Base-by-base conservation (phyloP, 257 asterid genomes). In the Solanum arcanum region DNA sequence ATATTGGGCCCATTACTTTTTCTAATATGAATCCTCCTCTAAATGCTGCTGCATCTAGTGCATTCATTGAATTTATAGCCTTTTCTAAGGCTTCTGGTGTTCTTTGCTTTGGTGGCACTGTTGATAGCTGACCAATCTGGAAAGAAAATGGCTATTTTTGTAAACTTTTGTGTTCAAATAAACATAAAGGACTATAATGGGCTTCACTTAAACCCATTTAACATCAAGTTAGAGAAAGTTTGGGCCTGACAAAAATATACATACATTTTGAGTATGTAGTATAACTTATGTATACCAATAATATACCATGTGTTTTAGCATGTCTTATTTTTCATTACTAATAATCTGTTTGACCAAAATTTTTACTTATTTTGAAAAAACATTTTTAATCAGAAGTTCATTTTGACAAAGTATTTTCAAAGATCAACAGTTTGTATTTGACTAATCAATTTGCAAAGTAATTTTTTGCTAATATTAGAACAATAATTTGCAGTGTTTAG, bases 121-220 rank as follows among this genome's bases (percentile, higher is more conserved):
- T 94, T 83, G 97, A 92, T 11, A 96, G 92, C 87, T 96, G 98
- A 2, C 99, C 98, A 33, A 95, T 95, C 99, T 96, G 93, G 1
- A 41, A 41, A 47, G 0, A 2, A 4, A 42, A n/a, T n/a, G 12
- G 18, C 2, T 46, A 56, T 46, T 80, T 80, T 78, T 31, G 39
- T 1, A 31, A 70, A 46, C 11, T 10, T 1, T 80, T 80, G 66
- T 25, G 2, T 3, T 8, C 3, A 46, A 31, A 29, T 47, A 47
- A 46, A 44, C 60, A 44, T 14, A 4, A 31, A 77, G 2, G 60
- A 7, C 39, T 15, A 15, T 25, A 44, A 9, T 9, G 84, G 42
- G 66, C 42, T 6, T 78, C 6, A 9, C 41, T 44, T 15, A n/a
- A 25, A 11, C 6, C 84, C 66, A 47, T 47, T 78, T 3, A 46